These are phyloP conservation scores for Heliocybe sulcata DNA, from an alignment of 1,284 basidiomycete genomes.

Conservation along the genomic window DNA sequence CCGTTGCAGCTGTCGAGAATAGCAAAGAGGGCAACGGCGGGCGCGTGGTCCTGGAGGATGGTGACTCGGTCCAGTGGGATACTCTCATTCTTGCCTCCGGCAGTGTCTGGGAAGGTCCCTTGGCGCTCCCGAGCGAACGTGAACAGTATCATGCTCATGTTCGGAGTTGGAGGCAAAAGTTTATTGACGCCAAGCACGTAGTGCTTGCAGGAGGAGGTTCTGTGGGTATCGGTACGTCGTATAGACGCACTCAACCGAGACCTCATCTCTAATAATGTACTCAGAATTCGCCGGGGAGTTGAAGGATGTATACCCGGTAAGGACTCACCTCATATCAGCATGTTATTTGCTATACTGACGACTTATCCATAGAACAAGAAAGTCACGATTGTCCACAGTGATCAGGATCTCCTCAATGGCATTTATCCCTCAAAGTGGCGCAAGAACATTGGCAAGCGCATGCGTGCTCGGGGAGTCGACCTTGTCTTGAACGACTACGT, in stretches of 20 bases:
- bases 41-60: conserved; percentile 35
- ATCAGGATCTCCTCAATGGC: conserved; percentile 42
- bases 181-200: conserved; percentile 40
- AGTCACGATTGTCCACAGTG: conserved; percentile 58
- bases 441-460: conserved; percentile 32
- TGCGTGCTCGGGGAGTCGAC: conserved; percentile 37
- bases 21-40: conserved; percentile 30
- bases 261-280: background rate
- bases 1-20: conserved; percentile 35
- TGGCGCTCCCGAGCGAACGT: conserved; percentile 35
- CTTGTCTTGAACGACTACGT: conserved; percentile 50
- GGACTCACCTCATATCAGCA: conserved; percentile 11
- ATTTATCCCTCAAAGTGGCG: conserved; percentile 53
- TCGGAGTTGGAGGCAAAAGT: conserved; percentile 33
- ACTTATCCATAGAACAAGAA: conserved; percentile 37
- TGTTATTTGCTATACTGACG: conserved; percentile 4
- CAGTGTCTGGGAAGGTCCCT: conserved; percentile 41
- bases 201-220: conserved; percentile 58
- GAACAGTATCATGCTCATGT: conserved; percentile 32
- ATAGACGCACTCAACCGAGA: background rate
- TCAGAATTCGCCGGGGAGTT: conserved; percentile 54
- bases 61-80: conserved; percentile 41
- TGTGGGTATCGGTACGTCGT: conserved; percentile 45
- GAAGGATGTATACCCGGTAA: conserved; percentile 41
- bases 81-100: conserved; percentile 55